Evolutionary conservation across 1,284 basidiomycete species (phyloP), one percentile per base, ranked within the genome.

Genomic region (Microbotryomycetes sp.): DNA sequence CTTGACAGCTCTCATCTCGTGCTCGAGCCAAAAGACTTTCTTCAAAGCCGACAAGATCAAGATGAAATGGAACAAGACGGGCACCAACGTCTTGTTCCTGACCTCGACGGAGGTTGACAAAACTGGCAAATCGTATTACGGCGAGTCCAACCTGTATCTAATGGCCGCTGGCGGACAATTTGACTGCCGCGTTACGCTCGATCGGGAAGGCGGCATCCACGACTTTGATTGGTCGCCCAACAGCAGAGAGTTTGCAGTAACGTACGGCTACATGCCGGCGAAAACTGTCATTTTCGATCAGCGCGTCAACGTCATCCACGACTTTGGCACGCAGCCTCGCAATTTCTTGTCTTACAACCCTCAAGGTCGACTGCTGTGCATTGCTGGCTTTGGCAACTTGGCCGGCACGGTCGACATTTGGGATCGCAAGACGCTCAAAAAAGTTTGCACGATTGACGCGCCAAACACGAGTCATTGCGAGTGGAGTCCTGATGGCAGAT

Each of bases 221-320:
- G 94, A 97, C 75, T 96, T 96, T 71, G 80, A 84, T 21, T 98
- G 94, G 94, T 93, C 86, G 71, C 92, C 94, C n/a, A 96, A 91
- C 72, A 91, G 89, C 57, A 57, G 65, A 46, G 94, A 98, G 76
- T 98, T 97, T 73, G 85, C 86, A 62, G 93, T 97, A 41, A 86
- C 92, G 52, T 97, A 97, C 74, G 93, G 94, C 69, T 88, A 85
- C 76, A 97, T 97, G 90, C 96, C 94, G 1, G 91, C 94, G 16
- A 93, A 94, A 76, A 85, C 87, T 0, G 86, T 88, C 77, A 76
- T 96, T 21, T 97, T 96, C 73, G 91, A 97, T 75, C 85, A 89
- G 71, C 88, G 91, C 51, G 89, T 91, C 62, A 87, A 89, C 64
- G 81, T 87, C 4, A 79, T 96, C 46, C 87, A 93, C 73, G 92